phyloP scores from a whole-genome alignment of 2,329 filamentous ascomycete genomes.

The Aspergillus thermomutatus region DNA sequence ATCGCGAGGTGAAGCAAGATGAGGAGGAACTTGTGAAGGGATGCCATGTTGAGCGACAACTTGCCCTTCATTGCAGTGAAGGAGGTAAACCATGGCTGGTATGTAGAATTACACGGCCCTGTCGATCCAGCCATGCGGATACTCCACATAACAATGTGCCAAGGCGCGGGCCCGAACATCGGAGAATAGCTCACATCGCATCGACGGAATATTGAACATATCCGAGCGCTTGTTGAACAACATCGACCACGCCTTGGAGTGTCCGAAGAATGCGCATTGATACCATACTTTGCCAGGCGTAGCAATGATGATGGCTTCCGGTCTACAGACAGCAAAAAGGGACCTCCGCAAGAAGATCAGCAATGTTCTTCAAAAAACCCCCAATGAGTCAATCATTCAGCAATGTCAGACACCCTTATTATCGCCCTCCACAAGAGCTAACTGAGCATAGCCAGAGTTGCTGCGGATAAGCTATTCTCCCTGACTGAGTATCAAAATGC shows the following conservation, averaged over 20 bases:
- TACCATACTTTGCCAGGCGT: neutral
- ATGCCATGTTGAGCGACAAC: neutral
- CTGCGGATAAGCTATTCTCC: conserved; percentile 62
- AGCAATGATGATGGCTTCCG: conserved; percentile 45
- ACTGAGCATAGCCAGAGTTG: conserved; percentile 55
- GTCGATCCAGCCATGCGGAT: conserved; percentile 11
- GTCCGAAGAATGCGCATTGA: neutral
- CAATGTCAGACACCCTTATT: conserved; percentile 60
- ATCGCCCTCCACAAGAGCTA: conserved; percentile 13
- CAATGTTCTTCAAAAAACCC: conserved; percentile 58
- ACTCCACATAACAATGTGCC: conserved; percentile 9
- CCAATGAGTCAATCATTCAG: conserved; percentile 57
- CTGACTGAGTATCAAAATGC: conserved; percentile 75
- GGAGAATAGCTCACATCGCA: neutral
- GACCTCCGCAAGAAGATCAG: conserved; percentile 71
- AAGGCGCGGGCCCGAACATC: conserved; percentile 5
- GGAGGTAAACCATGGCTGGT: conserved; percentile 8
- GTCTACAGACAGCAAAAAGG: conserved; percentile 68
- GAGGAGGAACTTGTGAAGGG: conserved; percentile 5
- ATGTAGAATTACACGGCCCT: neutral
- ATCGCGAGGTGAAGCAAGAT: neutral
- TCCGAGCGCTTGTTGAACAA: neutral
- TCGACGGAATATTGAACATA: neutral
- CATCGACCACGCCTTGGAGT: neutral
- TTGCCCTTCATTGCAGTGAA: conserved; percentile 5